Conservation (phyloP, 768 basidiomycete species). For the Tephrocybe sp. region DNA sequence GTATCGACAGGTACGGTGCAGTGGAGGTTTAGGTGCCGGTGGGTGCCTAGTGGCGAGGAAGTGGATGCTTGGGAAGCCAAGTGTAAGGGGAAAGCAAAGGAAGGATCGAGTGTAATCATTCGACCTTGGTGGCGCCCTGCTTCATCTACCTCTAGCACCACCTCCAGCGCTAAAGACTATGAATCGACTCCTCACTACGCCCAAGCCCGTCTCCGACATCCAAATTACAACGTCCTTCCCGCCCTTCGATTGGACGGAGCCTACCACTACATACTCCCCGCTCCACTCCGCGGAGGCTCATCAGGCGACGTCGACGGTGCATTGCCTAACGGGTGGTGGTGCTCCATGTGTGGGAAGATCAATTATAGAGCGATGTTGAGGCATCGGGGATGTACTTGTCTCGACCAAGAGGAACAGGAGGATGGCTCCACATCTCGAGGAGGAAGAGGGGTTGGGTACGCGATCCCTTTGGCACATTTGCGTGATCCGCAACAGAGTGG, state of each 20-base stretch:
- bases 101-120: not conserved
- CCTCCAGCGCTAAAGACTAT: not conserved
- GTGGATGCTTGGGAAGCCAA: slow-evolving; percentile 15
- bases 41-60: slow-evolving; percentile 52
- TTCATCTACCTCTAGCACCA: not conserved
- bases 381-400: slow-evolving; percentile 38
- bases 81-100: no score
- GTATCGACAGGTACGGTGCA: slow-evolving; percentile 34
- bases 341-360: slow-evolving; percentile 43
- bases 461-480: slow-evolving; percentile 26
- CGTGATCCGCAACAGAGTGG: slow-evolving; percentile 34
- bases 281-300: slow-evolving; percentile 27
- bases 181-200: slow-evolving; percentile 23
- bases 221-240: slow-evolving; percentile 12
- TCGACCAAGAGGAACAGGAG: not conserved
- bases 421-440: no score
- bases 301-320: slow-evolving; percentile 27
- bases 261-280: slow-evolving; percentile 15
- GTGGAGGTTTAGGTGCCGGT: slow-evolving; percentile 46
- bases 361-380: slow-evolving; percentile 45
- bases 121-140: slow-evolving; percentile 27
- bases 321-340: slow-evolving; percentile 50
- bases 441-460: slow-evolving; percentile 17
- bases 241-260: not conserved
- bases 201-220: slow-evolving; percentile 16